Base-by-base conservation (phyloP, 495 filamentous ascomycete genomes). In the Niebla homalea region DNA sequence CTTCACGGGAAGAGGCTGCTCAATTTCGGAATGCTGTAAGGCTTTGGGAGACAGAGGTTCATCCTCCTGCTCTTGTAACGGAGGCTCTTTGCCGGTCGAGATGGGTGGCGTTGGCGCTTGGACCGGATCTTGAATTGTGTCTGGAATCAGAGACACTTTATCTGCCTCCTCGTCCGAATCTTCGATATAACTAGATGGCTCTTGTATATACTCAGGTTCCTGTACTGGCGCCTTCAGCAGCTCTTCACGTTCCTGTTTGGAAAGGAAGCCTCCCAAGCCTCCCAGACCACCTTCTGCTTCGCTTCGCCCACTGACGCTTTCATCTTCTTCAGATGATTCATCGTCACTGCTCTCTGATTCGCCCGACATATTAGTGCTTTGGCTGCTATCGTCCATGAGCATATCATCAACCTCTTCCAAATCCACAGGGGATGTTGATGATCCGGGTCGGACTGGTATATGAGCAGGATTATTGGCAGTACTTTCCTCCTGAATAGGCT, bases 331-430 rank as follows among this genome's bases (percentile, higher is more conserved):
- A 22, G 64, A 67, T 14, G 75, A 70, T 10, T 80, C 77, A 38
- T 84, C 81, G 36, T 72, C 81, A 26, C 84, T 82, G 22, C 78
- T 48, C 20, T 23, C 79, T 64, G 85, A 76, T 54, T 90, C 85
- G 58, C 89, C 83, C 56, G 89, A 82, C 89, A 95, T 94, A 52
- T 90, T 85, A 6, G 85, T 81, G 10, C 86, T 92, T 53, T 84
- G 83, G 57, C 92, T 87, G 37, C 77, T 85, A 49, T 85, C 83
- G 51, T 86, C 83, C 58, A 82, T 66, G 36, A 87, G 66, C 23
- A 75, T 69, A 20, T 75, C 70, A 58, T 84, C 81, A 42, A 84
- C 76, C 50, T 89, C 80, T 21, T 87, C 85, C 5, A 78, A 49
- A 77, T n/a, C 36, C 25, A 49, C 42, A 16, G 36, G 25, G 36